Base-by-base conservation (phyloP, 352 stramenopile species). In the Poterioochromonas sp. region DNA sequence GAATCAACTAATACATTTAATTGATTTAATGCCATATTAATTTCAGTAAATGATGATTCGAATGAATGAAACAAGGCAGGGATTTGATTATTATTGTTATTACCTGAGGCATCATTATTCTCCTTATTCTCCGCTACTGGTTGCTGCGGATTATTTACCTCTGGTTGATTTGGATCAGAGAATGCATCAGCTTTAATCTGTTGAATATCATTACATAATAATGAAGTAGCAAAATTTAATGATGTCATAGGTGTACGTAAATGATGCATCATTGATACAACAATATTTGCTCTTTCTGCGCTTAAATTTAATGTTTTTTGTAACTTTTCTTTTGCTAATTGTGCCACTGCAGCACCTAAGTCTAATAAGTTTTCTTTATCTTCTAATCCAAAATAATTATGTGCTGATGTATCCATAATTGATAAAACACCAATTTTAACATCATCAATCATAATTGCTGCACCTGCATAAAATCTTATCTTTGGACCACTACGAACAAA, bases 391-490 rank as follows among this genome's bases (percentile, higher is more conserved):
- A 74, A 74, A n/a, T 35, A 32, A 35, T 1, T 32, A 12, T 54
- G 41, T 37, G 65, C 2, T n/a, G 8, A 0, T 34, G 65, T 74
- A 39, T 74, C 65, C 37, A 74, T 74, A 35, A 74, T 54, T 22
- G 34, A 35, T 74, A 74, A 54, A 11, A 35, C n/a, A n/a, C 65
- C 65, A 18, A 74, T 58, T 51, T 54, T 51, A 29, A 74, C 40
- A 54, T 54, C 29, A 39, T 74, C 65, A 11, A 74, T 12, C 3
- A 74, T 74, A 29, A 74, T 51, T 35, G 65, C 65, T 0, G 40
- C 65, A 35, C 65, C 65, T 26, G 65, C 65, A 54, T 58, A 74
- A n/a, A 74, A 74, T 40, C 65, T 3, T 35, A 74, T 58, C 11
- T 73, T 40, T 26, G 29, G 63, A 15, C 5, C 11, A 22, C 63